Conservation (phyloP, 768 basidiomycete genomes). For the Macrolepiota dolichaula region DNA sequence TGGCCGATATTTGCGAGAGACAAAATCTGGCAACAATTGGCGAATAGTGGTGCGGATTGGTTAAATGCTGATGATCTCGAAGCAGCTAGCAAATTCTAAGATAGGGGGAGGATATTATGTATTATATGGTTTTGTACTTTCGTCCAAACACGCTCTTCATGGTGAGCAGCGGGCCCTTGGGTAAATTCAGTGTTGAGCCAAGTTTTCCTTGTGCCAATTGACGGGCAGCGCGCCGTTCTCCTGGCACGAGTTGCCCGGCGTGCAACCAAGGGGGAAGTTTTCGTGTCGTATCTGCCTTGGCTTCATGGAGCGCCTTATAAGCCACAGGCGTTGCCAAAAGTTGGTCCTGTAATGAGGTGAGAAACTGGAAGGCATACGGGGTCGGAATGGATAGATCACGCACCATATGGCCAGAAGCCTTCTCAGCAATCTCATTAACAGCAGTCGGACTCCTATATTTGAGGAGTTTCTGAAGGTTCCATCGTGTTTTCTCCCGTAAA, state of each 20-base stretch:
- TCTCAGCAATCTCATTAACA: constrained; percentile 44
- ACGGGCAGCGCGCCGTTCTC: constrained; percentile 54
- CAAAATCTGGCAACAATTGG: constrained; percentile 40
- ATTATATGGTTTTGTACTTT: constrained; percentile 21
- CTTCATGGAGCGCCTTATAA: constrained; percentile 40
- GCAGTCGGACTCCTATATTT: constrained; percentile 52
- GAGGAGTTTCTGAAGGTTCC: constrained; percentile 74
- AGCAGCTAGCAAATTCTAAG: constrained; percentile 33
- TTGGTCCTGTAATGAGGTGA: constrained; percentile 46
- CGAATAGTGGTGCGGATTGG: constrained; percentile 45
- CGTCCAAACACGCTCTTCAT: constrained; percentile 30
- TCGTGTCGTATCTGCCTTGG: constrained; percentile 30
- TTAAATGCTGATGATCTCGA: constrained; percentile 50
- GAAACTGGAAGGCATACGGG: constrained; percentile 4
- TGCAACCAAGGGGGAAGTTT: constrained; percentile 28
- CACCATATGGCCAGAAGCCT: constrained; percentile 66
- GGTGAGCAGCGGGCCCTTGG: constrained; percentile 21
- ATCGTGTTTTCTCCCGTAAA: constrained; percentile 63
- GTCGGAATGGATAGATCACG: constrained; percentile 23
- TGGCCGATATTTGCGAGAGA: constrained; percentile 43
- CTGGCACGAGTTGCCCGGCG: constrained; percentile 57
- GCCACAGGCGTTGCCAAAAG: constrained; percentile 64
- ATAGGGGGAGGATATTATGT: not conserved
- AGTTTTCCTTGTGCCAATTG: constrained; percentile 53
- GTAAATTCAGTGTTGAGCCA: constrained; percentile 23